Base-by-base conservation (phyloP, 2,329 filamentous ascomycete genomes). In the Fusarium nygamai region DNA sequence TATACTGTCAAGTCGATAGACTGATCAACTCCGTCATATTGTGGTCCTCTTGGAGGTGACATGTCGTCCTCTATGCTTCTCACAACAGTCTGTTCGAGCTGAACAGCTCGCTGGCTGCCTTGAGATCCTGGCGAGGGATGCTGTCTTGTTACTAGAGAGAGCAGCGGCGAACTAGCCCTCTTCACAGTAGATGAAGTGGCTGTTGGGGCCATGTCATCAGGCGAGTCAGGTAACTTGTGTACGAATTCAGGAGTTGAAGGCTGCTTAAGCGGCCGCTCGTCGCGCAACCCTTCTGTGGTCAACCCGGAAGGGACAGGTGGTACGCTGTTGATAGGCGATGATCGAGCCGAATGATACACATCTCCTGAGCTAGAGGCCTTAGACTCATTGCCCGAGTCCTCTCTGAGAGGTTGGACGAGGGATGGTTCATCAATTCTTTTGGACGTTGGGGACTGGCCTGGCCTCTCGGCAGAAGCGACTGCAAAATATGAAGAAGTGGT, bases 11-110 rank as follows among this genome's bases (percentile, higher is more conserved):
- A 65, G 54, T 73, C 73, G 47, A 77, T 69, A 24, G 67, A 56
- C n/a, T 76, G 73, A 29, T 82, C 81, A 46, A 83, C 75, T n/a
- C 81, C 81, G 54, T 81, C 79, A 64, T 83, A 83, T 43, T 75
- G 76, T 9, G 78, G 69, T 19, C 74, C 73, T 24, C 29, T 58
- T 16, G 50, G 29, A 13, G 58, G 31, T 10, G 58, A 39, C 17
- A 47, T 61, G 27, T 75, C 74, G 9, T 41, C 66, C 64, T 80
- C 78, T 34, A 80, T 75, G 36, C 73, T 75, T 24, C 63, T 38
- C 22, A 62, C 59, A 51, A 75, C 39, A 19, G 17, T 34, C 17
- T 44, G 24, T n/a, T 72, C 57, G 20, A 56, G 58, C 36, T 67
- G 59, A 71, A 66, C 39, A 38, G 54, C 69, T 59, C 50, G 34